A percentile compares a stretch with the other conserved stretches of the same genome.
Evolutionary conservation across 345 rosid species (phyloP).

Genomic region (Boechera stricta): DNA sequence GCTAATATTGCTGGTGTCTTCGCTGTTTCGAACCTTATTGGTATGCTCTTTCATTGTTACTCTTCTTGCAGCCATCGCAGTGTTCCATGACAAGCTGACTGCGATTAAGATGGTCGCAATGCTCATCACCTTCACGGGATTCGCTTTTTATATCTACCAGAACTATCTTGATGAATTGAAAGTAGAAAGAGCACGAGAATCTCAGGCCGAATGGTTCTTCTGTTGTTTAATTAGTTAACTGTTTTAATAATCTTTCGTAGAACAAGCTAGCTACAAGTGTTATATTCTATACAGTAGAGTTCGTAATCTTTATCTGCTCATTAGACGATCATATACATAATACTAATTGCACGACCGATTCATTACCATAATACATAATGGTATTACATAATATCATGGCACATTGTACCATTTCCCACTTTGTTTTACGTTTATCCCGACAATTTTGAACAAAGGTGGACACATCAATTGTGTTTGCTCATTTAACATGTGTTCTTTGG

Average conservation of each 20-base stretch:
- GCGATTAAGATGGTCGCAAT: conserved; percentile 42
- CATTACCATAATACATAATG: too few relatives aligned
- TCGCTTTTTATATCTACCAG: conserved; percentile 51
- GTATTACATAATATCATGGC: too few relatives aligned
- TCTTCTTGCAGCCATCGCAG: conserved; percentile 42
- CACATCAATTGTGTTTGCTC: too few relatives aligned
- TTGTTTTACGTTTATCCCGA: too few relatives aligned
- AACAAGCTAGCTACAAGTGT: too few relatives aligned
- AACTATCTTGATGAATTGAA: conserved; percentile 48
- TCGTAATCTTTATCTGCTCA: too few relatives aligned
- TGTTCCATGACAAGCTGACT: conserved; percentile 44
- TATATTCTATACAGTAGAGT: too few relatives aligned
- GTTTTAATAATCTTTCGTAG: not conserved
- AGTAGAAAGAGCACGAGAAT: conserved; percentile 45
- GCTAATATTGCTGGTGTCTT: conserved; percentile 47
- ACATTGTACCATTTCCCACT: too few relatives aligned
- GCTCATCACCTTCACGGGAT: conserved; percentile 48
- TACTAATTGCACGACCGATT: too few relatives aligned
- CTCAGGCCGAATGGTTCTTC: conserved; percentile 17
- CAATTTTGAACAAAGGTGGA: too few relatives aligned
- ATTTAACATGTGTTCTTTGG: too few relatives aligned
- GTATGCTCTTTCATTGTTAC: conserved; percentile 41
- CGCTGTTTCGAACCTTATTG: conserved; percentile 50
- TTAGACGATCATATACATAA: too few relatives aligned
- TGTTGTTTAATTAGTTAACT: not conserved